Percentiles rank a stretch among this genome's conserved stretches.
phyloP scores from a whole-genome alignment of 495 filamentous ascomycete genomes.

The Penicillium simplicissimum region DNA sequence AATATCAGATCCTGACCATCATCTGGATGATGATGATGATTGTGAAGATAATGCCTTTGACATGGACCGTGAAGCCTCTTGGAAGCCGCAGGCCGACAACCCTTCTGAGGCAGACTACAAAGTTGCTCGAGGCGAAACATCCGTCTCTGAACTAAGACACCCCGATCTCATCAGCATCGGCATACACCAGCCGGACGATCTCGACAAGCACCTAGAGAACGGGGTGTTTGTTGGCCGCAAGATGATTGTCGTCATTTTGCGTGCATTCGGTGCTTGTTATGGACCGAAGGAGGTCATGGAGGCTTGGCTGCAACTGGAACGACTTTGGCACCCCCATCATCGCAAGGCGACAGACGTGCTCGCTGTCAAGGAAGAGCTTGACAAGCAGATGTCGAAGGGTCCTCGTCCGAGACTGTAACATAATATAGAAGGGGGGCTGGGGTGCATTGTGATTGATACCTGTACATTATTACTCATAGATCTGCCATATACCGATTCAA shows the following conservation, averaged over 20 bases:
- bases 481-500: conserved; percentile 32
- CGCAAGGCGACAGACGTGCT: conserved; percentile 41
- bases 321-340: conserved; percentile 42
- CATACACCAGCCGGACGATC: conserved; percentile 14
- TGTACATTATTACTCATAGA: conserved; percentile 40
- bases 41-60: neutral
- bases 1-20: neutral
- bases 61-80: neutral
- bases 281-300: conserved; percentile 40
- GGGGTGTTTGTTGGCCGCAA: conserved; percentile 46
- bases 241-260: conserved; percentile 43
- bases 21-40: neutral
- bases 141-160: neutral
- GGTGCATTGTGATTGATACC: conserved; percentile 8
- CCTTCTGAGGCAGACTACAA: neutral
- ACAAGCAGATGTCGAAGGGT: conserved; percentile 34
- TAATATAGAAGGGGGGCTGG: conserved; percentile 5
- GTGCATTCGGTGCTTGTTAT: conserved; percentile 45
- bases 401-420: conserved; percentile 15
- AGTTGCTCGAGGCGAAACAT: neutral
- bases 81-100: neutral
- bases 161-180: neutral
- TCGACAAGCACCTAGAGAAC: conserved; percentile 40
- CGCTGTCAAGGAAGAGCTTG: conserved; percentile 42
- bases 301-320: conserved; percentile 44